These are phyloP conservation scores for Phytophthora chlamydospora DNA, from an alignment of 352 stramenopile genomes.

Conservation along the genomic window DNA sequence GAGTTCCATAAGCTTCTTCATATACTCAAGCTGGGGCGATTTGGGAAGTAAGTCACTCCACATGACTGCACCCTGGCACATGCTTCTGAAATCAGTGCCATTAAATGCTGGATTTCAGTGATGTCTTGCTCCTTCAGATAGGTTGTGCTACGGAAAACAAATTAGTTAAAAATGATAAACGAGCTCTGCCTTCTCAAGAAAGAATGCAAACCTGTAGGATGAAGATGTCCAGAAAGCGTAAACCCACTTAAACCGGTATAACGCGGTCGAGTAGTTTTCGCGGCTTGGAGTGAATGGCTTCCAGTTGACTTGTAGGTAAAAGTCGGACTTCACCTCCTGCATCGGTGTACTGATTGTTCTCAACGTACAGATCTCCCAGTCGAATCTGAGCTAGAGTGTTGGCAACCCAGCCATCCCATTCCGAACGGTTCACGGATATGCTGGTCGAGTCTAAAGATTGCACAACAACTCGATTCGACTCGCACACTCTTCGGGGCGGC, in stretches of 20 bases:
- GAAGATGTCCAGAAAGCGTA: slow-evolving; percentile 17
- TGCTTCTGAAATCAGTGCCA: slow-evolving; percentile 4
- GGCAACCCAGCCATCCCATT: slow-evolving; percentile 2
- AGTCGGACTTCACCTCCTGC: slow-evolving; percentile 6
- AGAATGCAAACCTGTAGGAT: slow-evolving; percentile 13
- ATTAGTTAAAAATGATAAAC: too few species aligned
- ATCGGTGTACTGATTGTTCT: neutral
- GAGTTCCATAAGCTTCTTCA: neutral
- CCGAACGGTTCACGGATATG: neutral
- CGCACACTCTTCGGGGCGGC: neutral
- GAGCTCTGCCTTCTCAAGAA: too few species aligned
- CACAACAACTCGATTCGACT: neutral
- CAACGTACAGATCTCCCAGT: neutral
- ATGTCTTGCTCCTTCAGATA: slow-evolving; percentile 3
- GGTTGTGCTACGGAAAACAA: slow-evolving; percentile 2
- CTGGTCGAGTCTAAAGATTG: neutral
- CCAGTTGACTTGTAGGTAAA: slow-evolving; percentile 12
- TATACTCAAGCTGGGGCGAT: neutral
- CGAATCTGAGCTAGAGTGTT: slow-evolving; percentile 7
- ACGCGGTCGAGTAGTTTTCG: slow-evolving; percentile 12
- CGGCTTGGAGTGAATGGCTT: slow-evolving; percentile 17
- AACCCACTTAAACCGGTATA: slow-evolving; percentile 7
- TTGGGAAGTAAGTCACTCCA: neutral
- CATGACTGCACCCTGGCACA: slow-evolving; percentile 7
- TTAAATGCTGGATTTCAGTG: slow-evolving; percentile 5